Evolutionary conservation across 495 filamentous ascomycete species (phyloP), one percentile per base, ranked within the genome.

Genomic region (Neurospora sp.): DNA sequence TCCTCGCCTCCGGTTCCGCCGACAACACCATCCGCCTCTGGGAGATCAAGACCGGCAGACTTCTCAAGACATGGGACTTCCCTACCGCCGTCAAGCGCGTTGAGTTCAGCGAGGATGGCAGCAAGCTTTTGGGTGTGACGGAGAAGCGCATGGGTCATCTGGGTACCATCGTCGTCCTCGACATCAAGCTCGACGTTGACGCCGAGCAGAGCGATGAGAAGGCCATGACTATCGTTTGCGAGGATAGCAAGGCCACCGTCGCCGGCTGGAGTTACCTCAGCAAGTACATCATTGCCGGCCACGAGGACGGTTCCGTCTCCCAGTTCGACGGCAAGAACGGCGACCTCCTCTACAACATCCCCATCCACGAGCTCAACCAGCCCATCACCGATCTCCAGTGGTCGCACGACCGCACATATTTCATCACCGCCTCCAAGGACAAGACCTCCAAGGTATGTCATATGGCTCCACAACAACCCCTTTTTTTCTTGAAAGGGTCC

Each of bases 1-100:
- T 98, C 79, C 92, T 98, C 80, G 96, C 95, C 73, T 96, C 93
- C 71, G 96, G 96, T 70, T 94, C 93, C 76, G 96, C 96, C 83
- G 96, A 99, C 86, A 98, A 98, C 87, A 97, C 96, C 20, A 94
- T 98, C 79, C 91, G 93, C 77, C 86, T 99, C 80, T 99, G 96
- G 96, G 94, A 99, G 80, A 88, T 98, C 80, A 91, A 93, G 88
- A 92, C 93, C 39, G 96, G 96, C 78, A 93, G 93, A 79, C 91
- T 90, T 77, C 88, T 99, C 73, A 97, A 98, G 89, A 90, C 91
- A 69, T 99, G 96, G 96, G 93, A 99, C 23, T 98, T 98, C 87
- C 89, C 90, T 5, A 97, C 96, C 23, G 93, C 94, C 48, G 93
- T 99, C 76, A 98, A 98, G 89, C 88, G 96, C 73, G 94, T 97